Base-by-base conservation (phyloP, 2,329 filamentous ascomycete genomes). In the Colletotrichum chrysophilum region DNA sequence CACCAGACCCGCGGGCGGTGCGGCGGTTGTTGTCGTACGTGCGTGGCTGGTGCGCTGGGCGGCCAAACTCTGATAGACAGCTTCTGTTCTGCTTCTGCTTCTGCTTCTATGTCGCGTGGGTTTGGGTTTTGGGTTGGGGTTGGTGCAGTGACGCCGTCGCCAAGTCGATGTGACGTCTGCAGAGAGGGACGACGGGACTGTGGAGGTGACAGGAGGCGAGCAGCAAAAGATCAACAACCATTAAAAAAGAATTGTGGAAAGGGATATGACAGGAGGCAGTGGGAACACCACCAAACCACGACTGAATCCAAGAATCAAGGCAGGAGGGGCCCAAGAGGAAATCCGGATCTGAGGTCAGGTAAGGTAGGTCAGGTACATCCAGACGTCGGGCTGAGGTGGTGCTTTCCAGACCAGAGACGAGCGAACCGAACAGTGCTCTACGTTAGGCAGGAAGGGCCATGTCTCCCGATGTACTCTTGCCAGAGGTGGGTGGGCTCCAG, bases 141-240 rank as follows among this genome's bases (percentile, higher is more conserved):
- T 52, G 43, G 43, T 52, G 48, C 70, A 36, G 68, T 71, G 48
- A 71, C 24, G 60, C 18, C 13, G 55, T 67, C 28, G 74, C 65
- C 64, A 76, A 76, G 64, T 73, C 58, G 36, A 74, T 52, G 70
- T 76, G 70, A 76, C 70, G 73, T 75, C 64, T 64, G 55, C 52
- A 60, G 60, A n/a, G 24, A 34, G 24, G n/a, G 26, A 43, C 26
- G 18, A 56, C 18, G 38, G 16, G 32, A 34, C 13, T 34, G 32
- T 38, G 38, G 26, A 34, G 30, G 12, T 21, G 21, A 52, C n/a
- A 65, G 34, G 24, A 56, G 55, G 52, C 30, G 34, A 34, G 18
- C 14, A 66, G 18, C 18, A 36, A 9, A 36, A 70, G 28, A 34
- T 36, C 30, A 56, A 70, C 43, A 48, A 30, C 26, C 34, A 32